phyloP scores from a whole-genome alignment of 768 basidiomycete species.

The Chalciporus pseudorubinellus region DNA sequence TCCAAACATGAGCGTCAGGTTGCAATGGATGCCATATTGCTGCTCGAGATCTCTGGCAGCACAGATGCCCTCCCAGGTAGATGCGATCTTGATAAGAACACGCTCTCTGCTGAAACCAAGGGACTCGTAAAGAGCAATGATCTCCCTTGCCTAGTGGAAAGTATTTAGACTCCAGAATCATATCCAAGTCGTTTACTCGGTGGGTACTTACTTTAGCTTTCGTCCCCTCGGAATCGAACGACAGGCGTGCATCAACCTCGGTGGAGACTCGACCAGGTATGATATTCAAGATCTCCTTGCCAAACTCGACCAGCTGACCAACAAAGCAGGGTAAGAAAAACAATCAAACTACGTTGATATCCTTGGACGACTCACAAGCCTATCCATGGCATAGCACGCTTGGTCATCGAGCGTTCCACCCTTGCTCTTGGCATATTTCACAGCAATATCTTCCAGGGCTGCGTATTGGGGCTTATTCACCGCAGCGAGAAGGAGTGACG shows the following conservation, averaged over 20 bases:
- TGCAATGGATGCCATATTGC: constrained; percentile 92
- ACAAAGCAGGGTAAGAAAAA: not conserved
- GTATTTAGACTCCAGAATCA: not conserved
- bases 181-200: not conserved
- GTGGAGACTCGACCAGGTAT: constrained; percentile 98
- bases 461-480: constrained; percentile 84
- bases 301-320: constrained; percentile 89
- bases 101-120: constrained; percentile 88
- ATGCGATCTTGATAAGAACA: constrained; percentile 96
- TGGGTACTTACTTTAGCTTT: constrained; percentile 62
- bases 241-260: constrained; percentile 94
- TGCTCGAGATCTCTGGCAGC: constrained; percentile 91
- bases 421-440: constrained; percentile 72
- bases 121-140: constrained; percentile 89
- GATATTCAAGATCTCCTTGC: constrained; percentile 86
- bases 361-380: constrained; percentile 55
- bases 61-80: constrained; percentile 98
- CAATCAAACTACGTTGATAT: not conserved
- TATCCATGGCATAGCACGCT: constrained; percentile 75
- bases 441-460: constrained; percentile 68
- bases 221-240: constrained; percentile 87
- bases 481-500: constrained; percentile 87
- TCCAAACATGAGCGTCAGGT: constrained; percentile 95
- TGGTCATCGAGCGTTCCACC: constrained; percentile 73
- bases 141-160: constrained; percentile 55